Evolutionary conservation across 192 early-diverging fungal species (phyloP), one percentile per base, ranked within the genome.

Genomic region (Jimgerdemannia flammicorona): DNA sequence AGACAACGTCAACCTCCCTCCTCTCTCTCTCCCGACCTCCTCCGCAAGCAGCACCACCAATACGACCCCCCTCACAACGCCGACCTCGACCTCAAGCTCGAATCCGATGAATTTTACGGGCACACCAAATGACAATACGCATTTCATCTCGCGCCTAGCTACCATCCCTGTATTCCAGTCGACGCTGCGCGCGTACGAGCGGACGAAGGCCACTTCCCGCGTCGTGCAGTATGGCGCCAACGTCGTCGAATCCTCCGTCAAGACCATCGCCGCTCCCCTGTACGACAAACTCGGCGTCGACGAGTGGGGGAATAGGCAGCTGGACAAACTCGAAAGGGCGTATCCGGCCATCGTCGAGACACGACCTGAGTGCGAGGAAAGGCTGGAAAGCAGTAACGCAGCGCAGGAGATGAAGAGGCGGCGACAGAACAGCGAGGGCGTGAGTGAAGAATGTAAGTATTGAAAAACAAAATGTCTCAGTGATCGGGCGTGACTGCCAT

Each of bases 111-210:
- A 18, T 70, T 64, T 40, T 54, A 78, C 44, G 3, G 59, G 17
- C 66, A 19, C 66, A 17, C 20, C 17, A 41, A 63, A 43, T 44
- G 66, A 59, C 4, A 59, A 39, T 40, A 71, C 77, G 49, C 85
- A 81, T 72, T 94, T 97, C 66, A 89, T 97, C 70, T 84, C 86
- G 70, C 88, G 94, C 54, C 90, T 97, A 70, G 90, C 93, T 75
- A 91, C 81, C 75, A 85, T 95, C 42, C 95, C 94, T 10, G 66
- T 96, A 8, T 91, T 97, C 44, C 93, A 91, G 75, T 87, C 88
- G n/a, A 90, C 91, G 1, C 74, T 95, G 14, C 85, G 85, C 7
- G 91, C 90, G 10, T 96, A 96, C 74, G 91, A 91, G 70, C 86
- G 84, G n/a, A 90, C 91, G 14, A 91, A 92, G 77, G 80, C 90